phyloP scores from a whole-genome alignment of 2,329 filamentous ascomycete species.

The Lasiodiplodia hormozganensis region DNA sequence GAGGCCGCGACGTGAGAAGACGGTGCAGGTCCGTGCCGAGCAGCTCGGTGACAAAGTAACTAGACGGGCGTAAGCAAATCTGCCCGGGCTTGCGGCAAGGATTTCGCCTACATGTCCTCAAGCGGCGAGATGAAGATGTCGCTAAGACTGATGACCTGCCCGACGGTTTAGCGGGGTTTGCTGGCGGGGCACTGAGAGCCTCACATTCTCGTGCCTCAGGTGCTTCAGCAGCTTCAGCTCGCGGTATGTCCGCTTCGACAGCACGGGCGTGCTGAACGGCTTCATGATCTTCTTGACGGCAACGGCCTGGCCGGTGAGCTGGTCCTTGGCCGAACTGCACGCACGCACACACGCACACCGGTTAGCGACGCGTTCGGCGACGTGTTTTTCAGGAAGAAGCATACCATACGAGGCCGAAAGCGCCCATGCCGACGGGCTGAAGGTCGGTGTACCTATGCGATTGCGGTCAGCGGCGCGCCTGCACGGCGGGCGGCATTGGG shows the following conservation, averaged over 20 bases:
- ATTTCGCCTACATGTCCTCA: conserved; percentile 83
- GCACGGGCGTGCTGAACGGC: conserved; percentile 97
- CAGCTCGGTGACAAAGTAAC: conserved; percentile 97
- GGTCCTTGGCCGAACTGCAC: conserved; percentile 87
- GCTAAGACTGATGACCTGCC: conserved; percentile 89
- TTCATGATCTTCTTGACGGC: conserved; percentile 99
- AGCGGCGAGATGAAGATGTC: conserved; percentile 99
- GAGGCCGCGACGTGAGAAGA: conserved; percentile 89
- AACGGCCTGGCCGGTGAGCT: conserved; percentile 95
- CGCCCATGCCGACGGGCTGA: conserved; percentile 98
- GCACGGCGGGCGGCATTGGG: conserved; percentile 32
- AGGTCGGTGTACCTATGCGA: conserved; percentile 86
- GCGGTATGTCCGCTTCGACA: conserved; percentile 96
- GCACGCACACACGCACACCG: conserved; percentile 20
- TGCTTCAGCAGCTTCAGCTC: conserved; percentile 98
- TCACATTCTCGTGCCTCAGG: conserved; percentile 92
- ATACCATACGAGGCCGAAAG: conserved; percentile 97
- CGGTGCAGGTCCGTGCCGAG: conserved; percentile 96
- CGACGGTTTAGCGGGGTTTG: conserved; percentile 10
- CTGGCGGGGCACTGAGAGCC: conserved; percentile 33
- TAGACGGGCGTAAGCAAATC: conserved; percentile 48
- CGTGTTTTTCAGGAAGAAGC: conserved; percentile 27
- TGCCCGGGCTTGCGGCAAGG: conserved; percentile 17
- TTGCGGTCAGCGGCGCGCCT: conserved; percentile 33
- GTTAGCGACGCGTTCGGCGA: conserved; percentile 28